These are phyloP conservation scores for Alternaria metachromatica DNA, from an alignment of 2,329 filamentous ascomycete species.

Conservation along the genomic window DNA sequence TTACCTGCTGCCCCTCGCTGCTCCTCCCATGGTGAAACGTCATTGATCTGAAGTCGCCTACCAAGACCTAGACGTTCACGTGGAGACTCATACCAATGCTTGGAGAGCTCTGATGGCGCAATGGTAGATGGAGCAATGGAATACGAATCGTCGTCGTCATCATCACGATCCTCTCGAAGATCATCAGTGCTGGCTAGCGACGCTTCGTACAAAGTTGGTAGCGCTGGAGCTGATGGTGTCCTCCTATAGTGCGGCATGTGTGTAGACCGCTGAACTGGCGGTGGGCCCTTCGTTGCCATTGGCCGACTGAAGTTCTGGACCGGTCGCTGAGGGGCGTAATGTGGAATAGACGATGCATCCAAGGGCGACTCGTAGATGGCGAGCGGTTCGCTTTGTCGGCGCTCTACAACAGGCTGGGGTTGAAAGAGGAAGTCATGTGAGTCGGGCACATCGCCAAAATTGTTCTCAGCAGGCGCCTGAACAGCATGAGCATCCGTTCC, in stretches of 20 bases:
- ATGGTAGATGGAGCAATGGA: constrained; percentile 41
- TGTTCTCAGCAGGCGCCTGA: constrained; percentile 14
- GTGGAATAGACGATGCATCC: constrained; percentile 14
- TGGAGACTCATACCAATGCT: constrained; percentile 45
- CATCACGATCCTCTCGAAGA: constrained; percentile 7
- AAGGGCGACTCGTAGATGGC: constrained; percentile 16
- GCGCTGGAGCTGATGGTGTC: constrained; percentile 21
- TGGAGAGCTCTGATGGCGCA: constrained; percentile 45
- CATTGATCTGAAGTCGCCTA: constrained; percentile 42
- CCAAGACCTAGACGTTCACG: constrained; percentile 48
- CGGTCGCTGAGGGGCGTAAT: constrained; percentile 23
- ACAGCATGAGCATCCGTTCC: constrained; percentile 17
- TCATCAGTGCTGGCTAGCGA: constrained; percentile 37
- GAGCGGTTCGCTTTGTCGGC: constrained; percentile 14
- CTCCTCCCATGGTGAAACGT: constrained; percentile 42
- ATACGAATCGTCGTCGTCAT: constrained; percentile 24
- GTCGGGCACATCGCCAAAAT: constrained; percentile 27
- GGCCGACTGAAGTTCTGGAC: constrained; percentile 36
- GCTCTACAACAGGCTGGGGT: constrained; percentile 8
- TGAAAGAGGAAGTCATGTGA: constrained; percentile 40
- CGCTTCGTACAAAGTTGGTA: constrained; percentile 43
- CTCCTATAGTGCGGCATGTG: constrained; percentile 20
- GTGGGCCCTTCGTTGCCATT: constrained; percentile 12
- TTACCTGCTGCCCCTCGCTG: constrained; percentile 28
- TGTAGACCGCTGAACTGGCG: constrained; percentile 13